Percentiles rank a stretch among this genome's conserved stretches.
These are phyloP conservation scores for Chlamydomonas sp. DNA, from an alignment of 139 green algal species.

Conservation along the genomic window DNA sequence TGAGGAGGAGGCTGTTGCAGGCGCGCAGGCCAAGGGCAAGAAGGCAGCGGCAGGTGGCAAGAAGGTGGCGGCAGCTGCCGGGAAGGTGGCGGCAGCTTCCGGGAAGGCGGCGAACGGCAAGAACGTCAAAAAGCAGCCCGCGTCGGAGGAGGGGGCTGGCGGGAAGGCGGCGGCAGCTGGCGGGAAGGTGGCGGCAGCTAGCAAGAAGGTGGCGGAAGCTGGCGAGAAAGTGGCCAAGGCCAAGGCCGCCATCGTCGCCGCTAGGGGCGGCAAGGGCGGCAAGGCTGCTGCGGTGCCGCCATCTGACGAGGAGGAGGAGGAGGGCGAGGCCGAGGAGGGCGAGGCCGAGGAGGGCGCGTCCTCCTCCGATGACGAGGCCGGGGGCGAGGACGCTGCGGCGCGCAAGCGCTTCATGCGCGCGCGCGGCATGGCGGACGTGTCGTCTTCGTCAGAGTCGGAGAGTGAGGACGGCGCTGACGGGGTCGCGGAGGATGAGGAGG, in stretches of 20 bases:
- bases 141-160: too few relatives aligned
- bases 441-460: conserved; percentile 8
- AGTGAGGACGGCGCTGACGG: conserved; percentile 5
- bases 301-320: conserved; percentile 15
- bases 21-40: not conserved
- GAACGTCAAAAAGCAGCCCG: too few relatives aligned
- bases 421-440: conserved; percentile 26
- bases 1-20: conserved; percentile 1
- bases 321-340: conserved; percentile 15
- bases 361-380: conserved; percentile 30
- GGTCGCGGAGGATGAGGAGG: conserved; percentile 21
- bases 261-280: too few relatives aligned
- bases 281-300: too few relatives aligned
- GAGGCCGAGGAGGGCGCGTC: conserved; percentile 18
- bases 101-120: too few relatives aligned
- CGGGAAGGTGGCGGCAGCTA: too few relatives aligned
- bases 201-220: too few relatives aligned
- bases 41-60: not conserved
- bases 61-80: not conserved
- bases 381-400: conserved; percentile 18
- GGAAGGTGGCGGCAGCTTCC: too few relatives aligned
- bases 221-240: too few relatives aligned
- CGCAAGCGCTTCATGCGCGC: conserved; percentile 51
- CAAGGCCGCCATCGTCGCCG: too few relatives aligned
- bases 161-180: too few relatives aligned